A percentile compares a stretch with the other conserved stretches of the same genome.
Conservation (phyloP, 2,329 filamentous ascomycete species). For the Colletotrichum sp. region DNA sequence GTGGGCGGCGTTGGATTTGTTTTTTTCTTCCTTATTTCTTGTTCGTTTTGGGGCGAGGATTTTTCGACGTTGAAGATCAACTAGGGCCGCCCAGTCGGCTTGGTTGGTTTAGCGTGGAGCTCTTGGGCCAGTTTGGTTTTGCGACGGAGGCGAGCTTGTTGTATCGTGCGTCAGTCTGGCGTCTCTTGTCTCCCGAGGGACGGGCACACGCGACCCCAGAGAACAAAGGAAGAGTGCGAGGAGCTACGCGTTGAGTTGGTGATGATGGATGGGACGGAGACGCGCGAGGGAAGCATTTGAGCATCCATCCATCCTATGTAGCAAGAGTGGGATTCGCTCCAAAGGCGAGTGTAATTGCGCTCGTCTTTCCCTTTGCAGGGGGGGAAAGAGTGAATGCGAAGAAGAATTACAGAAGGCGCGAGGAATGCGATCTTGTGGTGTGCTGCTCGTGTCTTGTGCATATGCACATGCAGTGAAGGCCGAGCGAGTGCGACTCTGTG, state of each 20-base stretch:
- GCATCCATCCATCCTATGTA: not conserved
- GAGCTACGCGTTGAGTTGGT: not conserved
- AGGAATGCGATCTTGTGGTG: conserved; percentile 7
- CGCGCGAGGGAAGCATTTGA: not conserved
- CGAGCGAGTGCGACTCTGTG: not conserved
- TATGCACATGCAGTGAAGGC: conserved; percentile 12
- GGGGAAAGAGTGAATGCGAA: conserved; percentile 12
- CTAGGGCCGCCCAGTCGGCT: conserved; percentile 7
- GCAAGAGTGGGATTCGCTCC: not conserved
- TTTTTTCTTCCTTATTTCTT: not conserved
- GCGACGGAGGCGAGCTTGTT: conserved; percentile 16
- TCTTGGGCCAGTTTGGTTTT: not conserved
- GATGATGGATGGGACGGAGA: not conserved
- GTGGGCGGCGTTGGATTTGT: not conserved
- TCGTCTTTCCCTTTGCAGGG: not conserved
- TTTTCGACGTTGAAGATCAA: conserved; percentile 19
- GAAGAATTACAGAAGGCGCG: conserved; percentile 13
- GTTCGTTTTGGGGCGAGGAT: not conserved
- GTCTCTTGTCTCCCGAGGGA: conserved; percentile 14
- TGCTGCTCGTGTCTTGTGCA: conserved; percentile 4
- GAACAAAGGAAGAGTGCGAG: conserved; percentile 14
- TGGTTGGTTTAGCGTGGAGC: not conserved
- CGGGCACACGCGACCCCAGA: not conserved
- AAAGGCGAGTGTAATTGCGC: not conserved
- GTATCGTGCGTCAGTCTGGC: conserved; percentile 16